Evolutionary conservation across 257 asterid genomes (phyloP).

Genomic region (Gentiana macrophylla): DNA sequence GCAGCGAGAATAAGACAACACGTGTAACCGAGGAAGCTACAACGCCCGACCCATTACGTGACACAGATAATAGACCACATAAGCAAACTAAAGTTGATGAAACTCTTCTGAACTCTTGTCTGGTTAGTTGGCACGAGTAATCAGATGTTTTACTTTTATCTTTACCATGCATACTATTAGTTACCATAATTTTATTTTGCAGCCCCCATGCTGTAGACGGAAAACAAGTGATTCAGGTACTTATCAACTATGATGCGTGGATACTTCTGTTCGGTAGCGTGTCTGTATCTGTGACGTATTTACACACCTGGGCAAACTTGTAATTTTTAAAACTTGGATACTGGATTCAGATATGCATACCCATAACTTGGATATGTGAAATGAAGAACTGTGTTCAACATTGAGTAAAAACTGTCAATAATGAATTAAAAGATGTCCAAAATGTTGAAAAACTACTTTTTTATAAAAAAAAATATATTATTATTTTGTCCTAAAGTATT

Average conservation of each 20-base stretch:
- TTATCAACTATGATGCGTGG: background rate
- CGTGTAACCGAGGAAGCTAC: too few species aligned
- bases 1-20: too few species aligned
- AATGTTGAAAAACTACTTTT: too few species aligned
- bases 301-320: too few species aligned
- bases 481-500: background rate
- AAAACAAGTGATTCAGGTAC: constrained; percentile 48
- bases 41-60: background rate
- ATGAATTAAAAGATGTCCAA: too few species aligned
- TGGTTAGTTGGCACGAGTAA: background rate
- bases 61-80: background rate
- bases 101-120: background rate
- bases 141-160: background rate
- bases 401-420: too few species aligned
- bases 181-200: constrained; percentile 15
- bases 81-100: constrained; percentile 3
- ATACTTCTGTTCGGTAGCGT: too few species aligned
- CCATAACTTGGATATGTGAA: too few species aligned
- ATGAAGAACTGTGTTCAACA: too few species aligned
- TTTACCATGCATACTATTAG: background rate
- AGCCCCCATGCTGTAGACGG: constrained; percentile 65
- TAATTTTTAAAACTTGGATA: too few species aligned
- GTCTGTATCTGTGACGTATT: too few species aligned
- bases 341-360: too few species aligned
- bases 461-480: background rate